phyloP scores from a whole-genome alignment of 306 rosid genomes.

The Lathyrus oleraceus region DNA sequence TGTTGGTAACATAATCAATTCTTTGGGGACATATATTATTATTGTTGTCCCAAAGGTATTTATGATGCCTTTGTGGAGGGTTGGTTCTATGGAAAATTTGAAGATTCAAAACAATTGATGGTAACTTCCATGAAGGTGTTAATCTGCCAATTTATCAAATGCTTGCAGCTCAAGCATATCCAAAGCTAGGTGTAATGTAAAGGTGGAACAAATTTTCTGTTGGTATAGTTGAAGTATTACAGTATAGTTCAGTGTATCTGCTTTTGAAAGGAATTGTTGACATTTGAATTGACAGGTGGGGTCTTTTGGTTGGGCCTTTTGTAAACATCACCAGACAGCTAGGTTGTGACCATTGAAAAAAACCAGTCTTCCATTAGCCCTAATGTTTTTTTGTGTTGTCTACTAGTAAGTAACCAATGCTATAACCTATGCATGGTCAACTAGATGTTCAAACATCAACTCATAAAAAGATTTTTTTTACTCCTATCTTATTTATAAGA shows the following conservation, averaged over 20 bases:
- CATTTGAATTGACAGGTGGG: slow-evolving; percentile 5
- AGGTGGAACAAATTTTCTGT: slow-evolving; percentile 24
- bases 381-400: not conserved
- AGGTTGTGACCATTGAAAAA: not conserved
- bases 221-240: not conserved
- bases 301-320: slow-evolving; percentile 20
- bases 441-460: not conserved
- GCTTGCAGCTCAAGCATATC: slow-evolving; percentile 7
- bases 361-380: not conserved
- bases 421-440: not conserved
- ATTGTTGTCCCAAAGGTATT: slow-evolving; percentile 32
- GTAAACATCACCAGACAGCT: slow-evolving; percentile 9
- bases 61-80: slow-evolving; percentile 29
- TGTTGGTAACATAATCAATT: slow-evolving; percentile 35
- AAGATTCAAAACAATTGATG: slow-evolving; percentile 9
- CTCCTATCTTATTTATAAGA: too few relatives aligned
- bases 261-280: not conserved
- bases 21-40: slow-evolving; percentile 13
- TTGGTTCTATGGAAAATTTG: slow-evolving; percentile 20
- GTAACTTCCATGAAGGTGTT: not conserved
- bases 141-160: slow-evolving; percentile 6
- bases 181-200: slow-evolving; percentile 24
- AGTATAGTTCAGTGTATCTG: slow-evolving; percentile 41
- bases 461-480: not conserved
- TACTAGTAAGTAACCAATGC: not conserved